Base-by-base conservation (phyloP, 2,329 filamentous ascomycete genomes). In the Claviceps capensis region DNA sequence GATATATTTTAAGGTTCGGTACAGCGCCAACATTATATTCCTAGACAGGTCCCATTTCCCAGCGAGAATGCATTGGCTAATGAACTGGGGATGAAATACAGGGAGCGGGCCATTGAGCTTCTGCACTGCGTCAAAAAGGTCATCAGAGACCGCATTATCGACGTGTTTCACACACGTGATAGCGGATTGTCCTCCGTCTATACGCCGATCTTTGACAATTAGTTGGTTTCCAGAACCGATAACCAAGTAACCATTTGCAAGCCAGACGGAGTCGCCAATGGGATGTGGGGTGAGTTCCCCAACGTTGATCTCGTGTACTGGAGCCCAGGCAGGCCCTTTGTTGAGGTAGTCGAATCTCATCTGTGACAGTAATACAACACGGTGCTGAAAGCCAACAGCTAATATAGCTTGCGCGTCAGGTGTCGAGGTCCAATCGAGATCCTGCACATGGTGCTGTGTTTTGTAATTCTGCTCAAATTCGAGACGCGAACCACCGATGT, bases 361-460 rank as follows among this genome's bases (percentile, higher is more conserved):
- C 63, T 96, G 89, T 5, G 86, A 84, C 26, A 95, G 77, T 2
- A 96, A 74, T 34, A 94, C 69, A 5, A 96, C 84, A 52, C 85
- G 81, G 57, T 90, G 86, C n/a, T 85, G 83, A 62, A 95, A 95
- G 0, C 90, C 89, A n/a, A 96, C 87, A 1, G 90, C 88, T 19
- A 96, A 73, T 52, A 96, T 89, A 1, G 87, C 91, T 62, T 95
- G 88, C 48, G 82, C 82, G 64, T 95, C 88, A 0, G 88, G 88
- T 0, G 90, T 95, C 3, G 87, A 91, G 1, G 89, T 91, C 91
- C 91, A 96, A 65, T 95, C 89, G 13, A 96, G 77, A 65, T 95
- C 90, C 56, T 85, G 82, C 42, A 96, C 88, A 5, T 76, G 78
- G 59, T 93, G 85, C 54, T 85, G 77, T 13, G 76, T 75, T 57